Conservation (phyloP, 208 protist species). For the Trypanosoma grayi region DNA sequence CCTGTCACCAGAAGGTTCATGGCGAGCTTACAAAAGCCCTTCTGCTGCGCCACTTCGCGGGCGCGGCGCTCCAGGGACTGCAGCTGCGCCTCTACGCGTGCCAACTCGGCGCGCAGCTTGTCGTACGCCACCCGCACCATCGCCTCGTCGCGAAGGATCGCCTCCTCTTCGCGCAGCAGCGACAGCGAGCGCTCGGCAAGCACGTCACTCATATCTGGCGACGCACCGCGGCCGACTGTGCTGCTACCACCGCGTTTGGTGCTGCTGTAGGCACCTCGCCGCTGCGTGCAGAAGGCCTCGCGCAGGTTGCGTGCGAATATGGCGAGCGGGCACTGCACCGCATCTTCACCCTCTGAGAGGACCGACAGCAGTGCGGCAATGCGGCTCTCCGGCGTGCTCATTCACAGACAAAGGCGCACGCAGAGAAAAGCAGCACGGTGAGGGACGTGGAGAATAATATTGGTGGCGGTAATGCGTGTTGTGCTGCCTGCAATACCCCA, state of each 20-base stretch:
- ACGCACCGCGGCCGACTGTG: not conserved
- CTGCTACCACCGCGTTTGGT: not conserved
- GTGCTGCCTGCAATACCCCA: too few species aligned
- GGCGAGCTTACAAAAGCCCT: constrained; percentile 69
- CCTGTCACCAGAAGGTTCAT: constrained; percentile 71
- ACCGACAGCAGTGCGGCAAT: constrained; percentile 61
- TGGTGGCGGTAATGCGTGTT: too few species aligned
- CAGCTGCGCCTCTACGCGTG: constrained; percentile 79
- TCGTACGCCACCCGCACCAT: constrained; percentile 62
- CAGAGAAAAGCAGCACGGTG: not conserved
- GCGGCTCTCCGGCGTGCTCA: constrained; percentile 38
- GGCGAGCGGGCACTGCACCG: constrained; percentile 50
- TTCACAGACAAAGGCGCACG: not conserved
- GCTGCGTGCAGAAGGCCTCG: constrained; percentile 16
- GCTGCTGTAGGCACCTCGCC: not conserved
- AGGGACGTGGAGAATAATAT: too few species aligned
- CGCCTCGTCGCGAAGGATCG: constrained; percentile 43
- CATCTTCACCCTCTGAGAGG: constrained; percentile 47
- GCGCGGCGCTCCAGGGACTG: constrained; percentile 51
- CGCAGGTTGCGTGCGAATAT: constrained; percentile 58
- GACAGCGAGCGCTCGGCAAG: constrained; percentile 55
- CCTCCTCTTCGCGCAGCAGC: constrained; percentile 70
- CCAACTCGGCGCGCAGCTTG: constrained; percentile 75
- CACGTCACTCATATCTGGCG: constrained; percentile 38
- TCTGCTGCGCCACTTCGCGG: constrained; percentile 60